Percentiles rank a stretch among this genome's conserved stretches.
phyloP scores from a whole-genome alignment of 306 rosid species.

The Quercus gilva region DNA sequence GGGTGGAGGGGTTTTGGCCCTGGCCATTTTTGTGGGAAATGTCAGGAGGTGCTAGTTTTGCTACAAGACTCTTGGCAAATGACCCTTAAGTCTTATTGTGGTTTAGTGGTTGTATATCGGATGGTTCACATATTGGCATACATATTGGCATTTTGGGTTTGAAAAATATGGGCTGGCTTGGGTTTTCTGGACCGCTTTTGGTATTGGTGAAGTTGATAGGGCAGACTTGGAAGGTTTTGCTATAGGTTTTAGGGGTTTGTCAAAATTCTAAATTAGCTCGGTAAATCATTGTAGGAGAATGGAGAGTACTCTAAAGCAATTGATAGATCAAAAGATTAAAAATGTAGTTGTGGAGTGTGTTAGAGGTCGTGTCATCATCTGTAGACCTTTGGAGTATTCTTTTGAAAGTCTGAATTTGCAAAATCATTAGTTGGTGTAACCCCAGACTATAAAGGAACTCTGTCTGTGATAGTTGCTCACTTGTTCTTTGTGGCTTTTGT shows the following conservation, averaged over 20 bases:
- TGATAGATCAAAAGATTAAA: background rate
- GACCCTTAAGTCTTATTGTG: background rate
- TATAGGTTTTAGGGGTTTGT: background rate
- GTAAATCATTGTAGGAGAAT: background rate
- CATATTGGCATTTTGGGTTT: background rate
- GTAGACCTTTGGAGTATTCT: background rate
- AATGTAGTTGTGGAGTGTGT: background rate
- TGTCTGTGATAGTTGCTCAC: background rate
- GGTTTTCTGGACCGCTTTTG: background rate
- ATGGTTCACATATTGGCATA: background rate
- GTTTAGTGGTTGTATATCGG: background rate
- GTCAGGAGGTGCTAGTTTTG: too few relatives aligned
- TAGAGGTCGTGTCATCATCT: background rate
- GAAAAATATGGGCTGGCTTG: background rate
- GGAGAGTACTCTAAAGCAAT: background rate
- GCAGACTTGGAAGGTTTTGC: background rate
- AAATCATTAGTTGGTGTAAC: background rate
- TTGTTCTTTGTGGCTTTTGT: too few relatives aligned
- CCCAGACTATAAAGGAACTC: background rate
- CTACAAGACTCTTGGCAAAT: too few relatives aligned
- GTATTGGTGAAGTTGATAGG: background rate
- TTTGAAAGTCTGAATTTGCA: background rate
- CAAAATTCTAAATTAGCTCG: background rate
- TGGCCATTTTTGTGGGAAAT: too few relatives aligned
- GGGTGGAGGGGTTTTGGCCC: too few relatives aligned